Conservation (phyloP, 1,284 basidiomycete genomes). For the Fomitiporia mediterranea region DNA sequence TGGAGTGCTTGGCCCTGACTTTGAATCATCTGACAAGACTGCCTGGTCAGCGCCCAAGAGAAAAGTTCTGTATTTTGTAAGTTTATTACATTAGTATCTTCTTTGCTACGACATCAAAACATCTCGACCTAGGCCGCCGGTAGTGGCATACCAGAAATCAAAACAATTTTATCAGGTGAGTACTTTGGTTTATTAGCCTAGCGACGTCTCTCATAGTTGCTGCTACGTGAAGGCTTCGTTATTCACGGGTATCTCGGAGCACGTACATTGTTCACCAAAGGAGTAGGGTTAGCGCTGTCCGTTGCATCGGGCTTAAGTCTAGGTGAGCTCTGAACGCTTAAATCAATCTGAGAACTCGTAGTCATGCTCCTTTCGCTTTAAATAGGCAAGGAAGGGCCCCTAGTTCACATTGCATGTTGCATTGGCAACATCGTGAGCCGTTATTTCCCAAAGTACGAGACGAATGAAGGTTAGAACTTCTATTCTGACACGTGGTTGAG, state of each 20-base stretch:
- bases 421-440: constrained; percentile 93
- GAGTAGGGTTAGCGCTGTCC: constrained; percentile 83
- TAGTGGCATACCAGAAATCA: constrained; percentile 95
- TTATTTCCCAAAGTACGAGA: constrained; percentile 84
- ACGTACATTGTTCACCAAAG: constrained; percentile 88
- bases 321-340: constrained; percentile 39
- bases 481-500: constrained; percentile 16
- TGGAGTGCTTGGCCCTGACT: constrained; percentile 56
- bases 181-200: constrained; percentile 4
- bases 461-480: constrained; percentile 72
- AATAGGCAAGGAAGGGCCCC: constrained; percentile 86
- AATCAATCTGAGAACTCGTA: constrained; percentile 15
- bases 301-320: constrained; percentile 89
- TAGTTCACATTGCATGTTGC: constrained; percentile 95
- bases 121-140: constrained; percentile 69
- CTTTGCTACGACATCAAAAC: constrained; percentile 21
- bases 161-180: constrained; percentile 87
- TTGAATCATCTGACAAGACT: constrained; percentile 30
- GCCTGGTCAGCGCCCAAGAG: constrained; percentile 41
- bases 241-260: constrained; percentile 96
- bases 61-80: constrained; percentile 78
- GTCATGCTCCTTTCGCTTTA: constrained; percentile 20
- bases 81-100: constrained; percentile 31
- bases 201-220: constrained; percentile 11
- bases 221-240: constrained; percentile 71